Conservation (phyloP, 225 moss, liverwort and hornwort genomes). For the Bryoerythrophyllum caledonicum region DNA sequence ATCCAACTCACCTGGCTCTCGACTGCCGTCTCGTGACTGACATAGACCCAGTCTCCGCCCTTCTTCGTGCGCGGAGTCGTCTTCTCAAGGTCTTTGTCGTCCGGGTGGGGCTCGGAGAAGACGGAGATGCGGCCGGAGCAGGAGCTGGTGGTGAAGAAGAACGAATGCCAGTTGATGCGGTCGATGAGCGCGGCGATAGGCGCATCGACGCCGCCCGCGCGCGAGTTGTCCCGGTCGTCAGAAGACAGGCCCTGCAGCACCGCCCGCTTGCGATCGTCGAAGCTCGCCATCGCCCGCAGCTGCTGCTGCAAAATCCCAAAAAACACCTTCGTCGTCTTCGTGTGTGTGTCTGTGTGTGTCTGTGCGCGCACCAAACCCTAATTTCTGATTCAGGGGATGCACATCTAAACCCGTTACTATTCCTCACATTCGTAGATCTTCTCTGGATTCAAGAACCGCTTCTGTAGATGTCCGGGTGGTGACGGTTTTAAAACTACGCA, state of each 20-base stretch:
- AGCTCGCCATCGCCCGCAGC: conserved; percentile 47
- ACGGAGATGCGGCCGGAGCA: conserved; percentile 93
- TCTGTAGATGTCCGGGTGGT: background rate
- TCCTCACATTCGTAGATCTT: background rate
- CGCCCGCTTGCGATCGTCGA: conserved; percentile 68
- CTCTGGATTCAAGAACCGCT: rapidly evolving
- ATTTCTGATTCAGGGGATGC: too few relatives aligned
- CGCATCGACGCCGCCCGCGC: conserved; percentile 85
- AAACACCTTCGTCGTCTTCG: background rate
- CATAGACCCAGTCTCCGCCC: conserved; percentile 95
- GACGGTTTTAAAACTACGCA: background rate
- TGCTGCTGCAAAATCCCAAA: conserved; percentile 3
- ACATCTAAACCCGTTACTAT: too few relatives aligned
- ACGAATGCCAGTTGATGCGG: conserved; percentile 67
- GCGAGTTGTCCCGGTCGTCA: conserved; percentile 70
- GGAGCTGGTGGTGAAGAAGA: conserved; percentile 87
- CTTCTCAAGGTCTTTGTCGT: conserved; percentile 13
- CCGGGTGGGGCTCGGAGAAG: conserved; percentile 59
- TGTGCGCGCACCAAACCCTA: conserved; percentile 19
- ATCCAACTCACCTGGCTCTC: conserved; percentile 39
- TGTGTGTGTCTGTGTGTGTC: background rate
- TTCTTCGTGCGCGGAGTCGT: conserved; percentile 62
- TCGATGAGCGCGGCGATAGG: conserved; percentile 73
- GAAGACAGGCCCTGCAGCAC: conserved; percentile 65
- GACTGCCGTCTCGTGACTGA: conserved; percentile 62